A percentile compares a stretch with the other conserved stretches of the same genome.
Conservation (phyloP, 495 filamentous ascomycete species). For the Talaromyces liani region DNA sequence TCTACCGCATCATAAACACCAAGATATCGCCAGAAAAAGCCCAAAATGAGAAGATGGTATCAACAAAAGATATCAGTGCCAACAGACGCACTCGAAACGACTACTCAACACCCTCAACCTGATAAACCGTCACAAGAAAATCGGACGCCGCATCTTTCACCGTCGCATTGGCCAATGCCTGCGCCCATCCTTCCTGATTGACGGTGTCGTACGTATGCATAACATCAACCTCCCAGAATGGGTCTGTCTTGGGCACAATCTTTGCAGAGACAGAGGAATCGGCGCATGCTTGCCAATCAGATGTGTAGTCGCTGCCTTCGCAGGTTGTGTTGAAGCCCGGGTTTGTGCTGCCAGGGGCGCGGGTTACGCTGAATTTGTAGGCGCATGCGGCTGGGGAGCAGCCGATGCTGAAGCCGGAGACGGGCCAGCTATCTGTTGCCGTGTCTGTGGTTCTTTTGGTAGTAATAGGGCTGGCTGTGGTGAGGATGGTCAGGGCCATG, state of each 20-base stretch:
- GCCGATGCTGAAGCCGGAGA: conserved; percentile 24
- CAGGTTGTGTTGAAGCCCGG: conserved; percentile 37
- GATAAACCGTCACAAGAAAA: conserved; percentile 13
- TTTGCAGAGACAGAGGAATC: conserved; percentile 21
- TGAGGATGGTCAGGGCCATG: conserved; percentile 20
- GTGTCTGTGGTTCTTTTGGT: conserved; percentile 15
- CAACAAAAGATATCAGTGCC: conserved; percentile 13
- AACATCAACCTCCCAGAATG: conserved; percentile 28
- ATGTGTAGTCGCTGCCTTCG: conserved; percentile 21
- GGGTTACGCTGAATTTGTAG: conserved; percentile 31
- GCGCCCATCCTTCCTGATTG: conserved; percentile 11
- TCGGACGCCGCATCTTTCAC: conserved; percentile 16
- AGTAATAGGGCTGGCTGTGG: conserved; percentile 14
- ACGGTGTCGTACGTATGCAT: conserved; percentile 25
- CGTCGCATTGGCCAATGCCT: conserved; percentile 15
- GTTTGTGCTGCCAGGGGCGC: conserved; percentile 18
- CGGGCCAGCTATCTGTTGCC: conserved; percentile 24
- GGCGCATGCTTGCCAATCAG: conserved; percentile 19
- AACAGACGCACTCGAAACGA: neutral
- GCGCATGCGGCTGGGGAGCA: conserved; percentile 29
- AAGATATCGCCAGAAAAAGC: neutral
- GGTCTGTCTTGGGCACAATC: conserved; percentile 17
- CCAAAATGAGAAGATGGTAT: neutral
- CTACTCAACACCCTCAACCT: neutral
- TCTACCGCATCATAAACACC: neutral